These are phyloP conservation scores for Lactuca sativa DNA, from an alignment of 129 eudicot genomes.

Conservation along the genomic window DNA sequence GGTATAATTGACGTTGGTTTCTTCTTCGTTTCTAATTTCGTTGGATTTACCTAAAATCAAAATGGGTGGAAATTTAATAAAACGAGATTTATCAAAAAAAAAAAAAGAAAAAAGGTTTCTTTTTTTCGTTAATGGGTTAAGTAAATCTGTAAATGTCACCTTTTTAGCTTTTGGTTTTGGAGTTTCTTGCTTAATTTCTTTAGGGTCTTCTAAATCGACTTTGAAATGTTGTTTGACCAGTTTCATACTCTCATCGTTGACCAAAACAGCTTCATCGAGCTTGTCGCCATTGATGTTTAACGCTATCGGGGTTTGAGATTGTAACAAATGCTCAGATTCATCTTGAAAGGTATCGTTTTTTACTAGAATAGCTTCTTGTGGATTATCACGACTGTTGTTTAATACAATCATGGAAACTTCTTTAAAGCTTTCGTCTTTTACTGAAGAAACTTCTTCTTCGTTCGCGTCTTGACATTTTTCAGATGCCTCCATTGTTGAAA, in stretches of 20 bases:
- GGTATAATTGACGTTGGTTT: slow-evolving; percentile 47
- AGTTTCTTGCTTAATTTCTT: slow-evolving; percentile 28
- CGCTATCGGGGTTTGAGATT: slow-evolving; percentile 4
- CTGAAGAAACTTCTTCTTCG: slow-evolving; percentile 28
- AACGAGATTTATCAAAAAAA: slow-evolving; percentile 1
- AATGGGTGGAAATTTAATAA: slow-evolving; percentile 20
- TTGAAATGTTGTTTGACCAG: slow-evolving; percentile 31
- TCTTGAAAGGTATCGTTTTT: too few species aligned
- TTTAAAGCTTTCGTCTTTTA: slow-evolving; percentile 16
- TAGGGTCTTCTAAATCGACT: slow-evolving; percentile 29
- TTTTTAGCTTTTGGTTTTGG: slow-evolving; percentile 39
- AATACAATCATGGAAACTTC: not conserved
- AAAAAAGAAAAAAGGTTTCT: too few species aligned
- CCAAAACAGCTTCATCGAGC: slow-evolving; percentile 38
- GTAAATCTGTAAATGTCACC: slow-evolving; percentile 34
- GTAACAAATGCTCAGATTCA: not conserved
- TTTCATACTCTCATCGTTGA: slow-evolving; percentile 31
- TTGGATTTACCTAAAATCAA: slow-evolving; percentile 46
- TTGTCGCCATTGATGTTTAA: slow-evolving; percentile 12
- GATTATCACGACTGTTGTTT: too few species aligned
- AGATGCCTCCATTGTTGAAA: slow-evolving; percentile 28
- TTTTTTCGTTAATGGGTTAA: not conserved
- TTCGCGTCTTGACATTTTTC: slow-evolving; percentile 23
- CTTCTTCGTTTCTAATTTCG: slow-evolving; percentile 53
- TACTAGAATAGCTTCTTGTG: too few species aligned